Percentiles rank a stretch among this genome's conserved stretches.
These are phyloP conservation scores for Annona cherimola DNA, from an alignment of 164 flowering plant species.

Conservation along the genomic window DNA sequence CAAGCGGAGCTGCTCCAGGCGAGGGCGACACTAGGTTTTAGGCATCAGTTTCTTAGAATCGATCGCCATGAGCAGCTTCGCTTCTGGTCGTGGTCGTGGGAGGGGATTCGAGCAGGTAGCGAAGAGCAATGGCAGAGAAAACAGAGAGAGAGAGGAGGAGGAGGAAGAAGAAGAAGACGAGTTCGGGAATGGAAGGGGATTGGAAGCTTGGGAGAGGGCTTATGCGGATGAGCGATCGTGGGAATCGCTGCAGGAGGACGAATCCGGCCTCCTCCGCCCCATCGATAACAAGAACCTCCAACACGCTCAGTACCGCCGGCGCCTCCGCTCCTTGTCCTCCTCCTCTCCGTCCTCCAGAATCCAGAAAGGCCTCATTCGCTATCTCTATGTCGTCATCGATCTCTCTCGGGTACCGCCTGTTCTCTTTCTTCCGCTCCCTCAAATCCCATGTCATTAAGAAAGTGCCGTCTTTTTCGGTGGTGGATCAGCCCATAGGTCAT, in stretches of 20 bases:
- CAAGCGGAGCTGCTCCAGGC: too few relatives aligned
- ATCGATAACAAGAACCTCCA: slow-evolving; percentile 54
- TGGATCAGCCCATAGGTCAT: too few relatives aligned
- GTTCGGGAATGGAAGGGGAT: slow-evolving; percentile 30
- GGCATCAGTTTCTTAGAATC: too few relatives aligned
- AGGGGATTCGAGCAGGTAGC: slow-evolving; percentile 1
- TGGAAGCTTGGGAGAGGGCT: slow-evolving; percentile 73
- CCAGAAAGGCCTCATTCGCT: slow-evolving; percentile 90
- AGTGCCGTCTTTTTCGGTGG: too few relatives aligned
- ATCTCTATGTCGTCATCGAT: slow-evolving; percentile 72
- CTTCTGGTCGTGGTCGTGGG: too few relatives aligned
- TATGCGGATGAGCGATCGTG: slow-evolving; percentile 92
- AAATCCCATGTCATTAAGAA: not conserved
- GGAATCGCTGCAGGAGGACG: slow-evolving; percentile 90
- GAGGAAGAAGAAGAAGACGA: slow-evolving; percentile 66
- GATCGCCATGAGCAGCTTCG: slow-evolving; percentile 5
- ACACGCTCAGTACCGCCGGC: slow-evolving; percentile 83
- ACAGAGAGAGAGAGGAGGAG: slow-evolving; percentile 11
- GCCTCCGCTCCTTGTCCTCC: slow-evolving; percentile 53
- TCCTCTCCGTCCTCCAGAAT: slow-evolving; percentile 44
- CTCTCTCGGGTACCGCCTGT: slow-evolving; percentile 64
- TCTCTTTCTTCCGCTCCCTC: not conserved
- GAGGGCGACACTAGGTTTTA: too few relatives aligned
- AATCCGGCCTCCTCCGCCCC: slow-evolving; percentile 76
- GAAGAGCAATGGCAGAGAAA: not conserved